These are phyloP conservation scores for Trichoderma pleuroti DNA, from an alignment of 2,329 filamentous ascomycete species.

Conservation along the genomic window DNA sequence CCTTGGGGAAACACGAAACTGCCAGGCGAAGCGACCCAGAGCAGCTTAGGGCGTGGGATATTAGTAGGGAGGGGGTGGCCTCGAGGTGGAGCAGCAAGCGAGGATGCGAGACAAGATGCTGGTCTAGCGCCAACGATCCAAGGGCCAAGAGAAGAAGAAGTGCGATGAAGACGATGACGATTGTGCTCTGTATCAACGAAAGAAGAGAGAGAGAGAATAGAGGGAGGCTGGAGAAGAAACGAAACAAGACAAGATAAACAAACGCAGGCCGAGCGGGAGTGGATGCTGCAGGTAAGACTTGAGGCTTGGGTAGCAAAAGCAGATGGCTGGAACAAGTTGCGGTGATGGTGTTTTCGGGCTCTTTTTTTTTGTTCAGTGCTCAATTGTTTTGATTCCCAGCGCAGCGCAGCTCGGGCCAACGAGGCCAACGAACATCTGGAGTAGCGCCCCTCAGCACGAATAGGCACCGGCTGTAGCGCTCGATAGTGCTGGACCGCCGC, in stretches of 20 bases:
- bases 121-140: slow-evolving; percentile 8
- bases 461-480: not conserved
- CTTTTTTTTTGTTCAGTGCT: not conserved
- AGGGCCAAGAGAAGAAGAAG: not conserved
- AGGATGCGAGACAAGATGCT: slow-evolving; percentile 17
- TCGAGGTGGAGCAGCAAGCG: slow-evolving; percentile 10
- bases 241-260: not conserved
- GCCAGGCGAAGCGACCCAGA: slow-evolving; percentile 2
- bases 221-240: not conserved
- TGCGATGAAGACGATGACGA: not conserved
- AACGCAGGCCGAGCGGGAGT: not conserved
- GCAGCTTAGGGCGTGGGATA: slow-evolving; percentile 13
- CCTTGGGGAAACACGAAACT: slow-evolving; percentile 15
- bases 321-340: slow-evolving; percentile 6
- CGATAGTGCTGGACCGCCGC: not conserved
- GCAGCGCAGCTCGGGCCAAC: not conserved
- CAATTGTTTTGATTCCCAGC: not conserved
- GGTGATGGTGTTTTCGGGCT: slow-evolving; percentile 9
- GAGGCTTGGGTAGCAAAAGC: not conserved
- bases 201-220: not conserved
- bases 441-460: not conserved
- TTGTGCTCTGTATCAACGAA: not conserved
- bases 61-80: slow-evolving; percentile 13
- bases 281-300: slow-evolving; percentile 1
- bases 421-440: not conserved